Base-by-base conservation (phyloP, 108 stramenopile species). In the Schizochytrium sp. region DNA sequence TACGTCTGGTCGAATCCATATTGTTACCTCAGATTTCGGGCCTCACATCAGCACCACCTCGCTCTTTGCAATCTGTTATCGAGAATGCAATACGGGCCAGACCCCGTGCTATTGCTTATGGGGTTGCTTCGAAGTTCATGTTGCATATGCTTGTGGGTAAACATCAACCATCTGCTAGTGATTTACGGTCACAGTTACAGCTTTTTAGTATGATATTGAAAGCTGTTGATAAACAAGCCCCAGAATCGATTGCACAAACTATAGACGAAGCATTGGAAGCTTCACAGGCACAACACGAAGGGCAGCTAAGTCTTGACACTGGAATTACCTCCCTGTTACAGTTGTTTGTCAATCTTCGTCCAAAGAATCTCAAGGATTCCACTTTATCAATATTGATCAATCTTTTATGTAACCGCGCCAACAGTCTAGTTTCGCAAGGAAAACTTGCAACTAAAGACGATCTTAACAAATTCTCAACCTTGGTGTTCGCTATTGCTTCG, bases 181-280 rank as follows among this genome's bases (percentile, higher is more conserved):
- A 7, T 8, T 44, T 69, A 44, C 64, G 64, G 10, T 44, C 64
- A 69, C 64, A 69, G 64, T 44, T 69, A 8, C 64, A 69, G 64
- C 64, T 69, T 15, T 38, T 69, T 0, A 44, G 64, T 44, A 38
- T 69, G 2, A 44, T 38, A 7, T 44, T 69, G 42, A 69, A 69
- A 44, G 64, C 64, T 7, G 64, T 69, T 69, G 5, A 38, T 44
- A 69, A 15, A 44, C 42, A 12, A 3, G 12, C 64, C 12, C 64
- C 64, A 7, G 64, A 69, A 44, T 38, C 64, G 42, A 44, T 69
- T 2, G 5, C 19, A 12, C 19, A 69, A 38, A 44, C 64, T 7
- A 38, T 69, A 38, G 64, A 69, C 8, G 12, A 44, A 38, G 64
- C 42, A 38, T 44, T 69, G 42, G 28, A 28, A 28, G 28, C 28